Percentiles rank a stretch among this genome's conserved stretches.
Conservation (phyloP, 2,329 filamentous ascomycete species). For the Monilinia laxa region DNA sequence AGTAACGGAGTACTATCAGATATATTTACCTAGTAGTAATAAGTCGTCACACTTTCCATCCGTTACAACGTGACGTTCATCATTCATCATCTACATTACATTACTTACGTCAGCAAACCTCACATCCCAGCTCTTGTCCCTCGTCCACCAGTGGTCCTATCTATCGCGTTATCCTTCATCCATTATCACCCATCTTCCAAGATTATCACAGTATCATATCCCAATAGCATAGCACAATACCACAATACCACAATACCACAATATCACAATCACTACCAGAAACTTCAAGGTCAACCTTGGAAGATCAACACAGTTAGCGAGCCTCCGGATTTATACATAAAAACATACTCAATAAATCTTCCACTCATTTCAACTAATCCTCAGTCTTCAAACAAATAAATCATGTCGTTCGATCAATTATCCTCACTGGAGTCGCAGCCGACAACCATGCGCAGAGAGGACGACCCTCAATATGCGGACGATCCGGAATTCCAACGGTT, state of each 20-base stretch:
- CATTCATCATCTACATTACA: no score
- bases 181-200: no score
- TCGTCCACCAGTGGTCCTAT: no score
- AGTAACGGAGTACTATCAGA: no score
- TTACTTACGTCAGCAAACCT: no score
- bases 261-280: background rate
- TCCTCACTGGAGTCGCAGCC: constrained; percentile 81
- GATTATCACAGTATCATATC: background rate
- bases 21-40: no score
- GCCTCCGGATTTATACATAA: constrained; percentile 13
- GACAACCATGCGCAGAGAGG: constrained; percentile 63
- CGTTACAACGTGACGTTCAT: no score
- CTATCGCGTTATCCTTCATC: no score
- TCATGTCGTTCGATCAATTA: constrained; percentile 90
- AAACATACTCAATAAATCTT: background rate
- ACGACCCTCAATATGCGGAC: constrained; percentile 77
- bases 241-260: background rate
- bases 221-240: background rate
- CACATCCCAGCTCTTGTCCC: no score
- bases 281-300: background rate
- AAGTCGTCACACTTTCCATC: no score
- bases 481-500: constrained; percentile 88
- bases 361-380: background rate
- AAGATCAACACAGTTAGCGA: constrained; percentile 27
- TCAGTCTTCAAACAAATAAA: constrained; percentile 17